Evolutionary conservation across 2,329 filamentous ascomycete genomes (phyloP).

Genomic region (Sporothrix euskadiensis): DNA sequence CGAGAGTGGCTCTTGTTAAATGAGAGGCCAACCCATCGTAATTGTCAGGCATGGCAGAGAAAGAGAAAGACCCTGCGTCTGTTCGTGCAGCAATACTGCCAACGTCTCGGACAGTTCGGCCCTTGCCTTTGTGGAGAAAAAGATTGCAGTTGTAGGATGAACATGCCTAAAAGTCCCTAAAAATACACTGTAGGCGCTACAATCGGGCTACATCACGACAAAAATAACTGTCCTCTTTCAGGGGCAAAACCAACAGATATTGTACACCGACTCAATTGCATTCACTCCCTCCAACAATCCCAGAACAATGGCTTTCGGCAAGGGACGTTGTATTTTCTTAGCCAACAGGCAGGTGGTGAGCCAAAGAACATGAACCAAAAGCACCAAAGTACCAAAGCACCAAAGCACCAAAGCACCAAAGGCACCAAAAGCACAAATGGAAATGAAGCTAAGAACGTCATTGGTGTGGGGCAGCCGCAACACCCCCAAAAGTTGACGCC

Average conservation of each 20-base stretch:
- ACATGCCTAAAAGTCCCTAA: background rate
- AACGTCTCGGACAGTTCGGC: background rate
- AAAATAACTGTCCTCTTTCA: background rate
- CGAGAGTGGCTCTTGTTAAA: background rate
- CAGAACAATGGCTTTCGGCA: background rate
- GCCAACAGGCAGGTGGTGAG: background rate
- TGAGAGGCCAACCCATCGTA: background rate
- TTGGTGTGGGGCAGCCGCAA: conserved; percentile 16
- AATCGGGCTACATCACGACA: background rate
- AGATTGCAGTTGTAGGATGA: background rate
- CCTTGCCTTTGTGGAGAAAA: background rate
- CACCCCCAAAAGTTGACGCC: background rate
- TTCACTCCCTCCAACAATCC: no score
- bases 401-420: no score
- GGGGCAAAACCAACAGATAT: background rate
- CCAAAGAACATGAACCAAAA: background rate
- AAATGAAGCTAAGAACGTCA: conserved; percentile 17
- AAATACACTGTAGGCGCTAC: background rate
- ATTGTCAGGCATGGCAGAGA: background rate
- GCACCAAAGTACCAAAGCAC: no score
- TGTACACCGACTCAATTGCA: no score
- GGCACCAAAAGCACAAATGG: background rate
- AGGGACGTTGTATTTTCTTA: background rate
- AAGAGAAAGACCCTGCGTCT: background rate
- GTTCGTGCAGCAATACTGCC: no score